phyloP scores from a whole-genome alignment of 2,329 filamentous ascomycete genomes.

The Xenosphaeropsis pyriputrescens region DNA sequence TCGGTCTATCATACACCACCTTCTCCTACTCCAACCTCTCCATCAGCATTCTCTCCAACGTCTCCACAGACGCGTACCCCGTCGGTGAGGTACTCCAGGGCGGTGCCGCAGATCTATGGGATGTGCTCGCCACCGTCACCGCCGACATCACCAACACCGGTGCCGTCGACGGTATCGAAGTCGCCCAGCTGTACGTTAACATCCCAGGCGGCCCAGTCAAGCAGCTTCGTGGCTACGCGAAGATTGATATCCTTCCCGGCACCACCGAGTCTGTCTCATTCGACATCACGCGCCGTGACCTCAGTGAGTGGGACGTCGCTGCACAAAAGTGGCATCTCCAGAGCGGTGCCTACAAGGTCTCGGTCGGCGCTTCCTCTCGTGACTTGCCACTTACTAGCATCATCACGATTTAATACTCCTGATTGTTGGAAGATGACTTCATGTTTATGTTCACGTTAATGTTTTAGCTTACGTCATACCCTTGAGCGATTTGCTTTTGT shows the following conservation, averaged over 20 bases:
- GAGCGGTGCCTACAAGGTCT: constrained; percentile 8
- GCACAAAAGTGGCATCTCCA: constrained; percentile 40
- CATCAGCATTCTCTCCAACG: constrained; percentile 23
- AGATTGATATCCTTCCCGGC: constrained; percentile 32
- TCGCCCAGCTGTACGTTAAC: constrained; percentile 17
- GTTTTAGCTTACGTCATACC: no score
- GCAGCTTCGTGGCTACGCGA: constrained; percentile 49
- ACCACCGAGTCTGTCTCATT: constrained; percentile 30
- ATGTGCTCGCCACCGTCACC: constrained; percentile 31
- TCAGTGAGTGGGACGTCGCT: constrained; percentile 49
- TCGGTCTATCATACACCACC: constrained; percentile 39
- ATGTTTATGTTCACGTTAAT: no score
- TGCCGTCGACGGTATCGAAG: constrained; percentile 14
- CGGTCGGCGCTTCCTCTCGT: constrained; percentile 10
- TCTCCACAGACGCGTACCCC: constrained; percentile 25
- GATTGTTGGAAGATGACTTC: no score
- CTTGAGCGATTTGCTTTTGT: no score
- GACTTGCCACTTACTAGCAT: constrained; percentile 3
- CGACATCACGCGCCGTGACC: constrained; percentile 41
- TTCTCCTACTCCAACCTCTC: constrained; percentile 28
- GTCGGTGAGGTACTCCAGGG: constrained; percentile 32
- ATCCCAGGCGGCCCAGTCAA: constrained; percentile 30
- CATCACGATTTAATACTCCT: background rate
- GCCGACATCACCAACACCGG: constrained; percentile 39
- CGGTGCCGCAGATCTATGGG: constrained; percentile 38